These are phyloP conservation scores for Pulveroboletus ravenelii DNA, from an alignment of 768 basidiomycete species.

Conservation along the genomic window DNA sequence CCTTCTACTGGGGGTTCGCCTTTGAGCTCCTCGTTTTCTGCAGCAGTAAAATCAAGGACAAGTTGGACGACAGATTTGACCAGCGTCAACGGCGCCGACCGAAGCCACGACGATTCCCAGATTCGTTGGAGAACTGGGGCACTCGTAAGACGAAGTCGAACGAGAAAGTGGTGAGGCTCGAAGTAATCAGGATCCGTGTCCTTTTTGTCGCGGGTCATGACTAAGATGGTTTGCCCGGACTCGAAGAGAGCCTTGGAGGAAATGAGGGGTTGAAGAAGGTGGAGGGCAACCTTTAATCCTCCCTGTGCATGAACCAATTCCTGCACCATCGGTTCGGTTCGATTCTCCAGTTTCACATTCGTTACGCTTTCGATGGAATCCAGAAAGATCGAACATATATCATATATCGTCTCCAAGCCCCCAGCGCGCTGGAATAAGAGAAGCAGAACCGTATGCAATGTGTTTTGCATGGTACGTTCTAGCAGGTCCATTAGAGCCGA, in stretches of 20 bases:
- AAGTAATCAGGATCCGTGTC: conserved; percentile 77
- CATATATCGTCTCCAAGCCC: conserved; percentile 66
- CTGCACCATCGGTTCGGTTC: conserved; percentile 52
- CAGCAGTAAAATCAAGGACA: conserved; percentile 76
- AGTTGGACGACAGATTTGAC: conserved; percentile 71
- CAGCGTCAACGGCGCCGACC: conserved; percentile 66
- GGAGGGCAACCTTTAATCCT: conserved; percentile 76
- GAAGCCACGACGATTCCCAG: conserved; percentile 85
- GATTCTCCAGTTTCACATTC: conserved; percentile 48
- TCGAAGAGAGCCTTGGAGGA: conserved; percentile 80
- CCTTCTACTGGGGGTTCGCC: conserved; percentile 38
- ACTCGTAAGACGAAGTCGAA: conserved; percentile 67
- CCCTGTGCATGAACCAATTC: conserved; percentile 74
- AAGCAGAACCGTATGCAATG: conserved; percentile 79
- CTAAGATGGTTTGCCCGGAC: conserved; percentile 72
- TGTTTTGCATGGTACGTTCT: conserved; percentile 75
- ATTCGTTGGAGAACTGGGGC: conserved; percentile 63
- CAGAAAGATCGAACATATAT: conserved; percentile 51
- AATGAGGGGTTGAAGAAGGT: conserved; percentile 70
- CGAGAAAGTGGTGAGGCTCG: conserved; percentile 82
- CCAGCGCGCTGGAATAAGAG: conserved; percentile 65
- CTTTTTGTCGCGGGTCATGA: conserved; percentile 71
- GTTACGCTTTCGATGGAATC: conserved; percentile 52
- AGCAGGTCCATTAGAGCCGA: conserved; percentile 4
- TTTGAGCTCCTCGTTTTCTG: conserved; percentile 72